Base-by-base conservation (phyloP, 371 early-diverging fungal genomes). In the Quaeritorhiza haematococci region DNA sequence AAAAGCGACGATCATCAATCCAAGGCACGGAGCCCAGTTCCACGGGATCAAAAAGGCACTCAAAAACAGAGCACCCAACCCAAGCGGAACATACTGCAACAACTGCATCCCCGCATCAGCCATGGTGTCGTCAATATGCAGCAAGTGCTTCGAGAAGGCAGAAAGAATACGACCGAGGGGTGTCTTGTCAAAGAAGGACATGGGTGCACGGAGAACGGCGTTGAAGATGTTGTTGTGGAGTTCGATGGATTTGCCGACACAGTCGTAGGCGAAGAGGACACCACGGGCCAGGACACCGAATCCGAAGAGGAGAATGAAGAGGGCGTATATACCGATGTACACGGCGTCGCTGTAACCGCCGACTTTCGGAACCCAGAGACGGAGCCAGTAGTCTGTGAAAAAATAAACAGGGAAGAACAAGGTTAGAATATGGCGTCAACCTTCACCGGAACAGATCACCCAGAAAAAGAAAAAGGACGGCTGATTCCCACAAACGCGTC, bases 131-230 rank as follows among this genome's bases (percentile, higher is more conserved):
- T 79, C 79, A 1, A 76, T 67, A 28, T 71, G 66, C 38, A 71
- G 60, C 63, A 64, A 61, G 60, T 76, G 72, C 51, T 74, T 76
- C 21, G 79, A 74, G 59, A 83, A 79, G 7, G 72, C 73, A n/a
- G 85, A 89, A 56, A 93, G 73, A 50, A 93, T 85, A 41, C 92
- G 80, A 5, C 92, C 93, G 7, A 91, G 48, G 4, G 94, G 94
- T 5, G 88, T 89, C 0, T 86, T 84, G 53, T 94, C 92, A 69
- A 89, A 93, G 64, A 93, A 93, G 1, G 83, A 69, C 44, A 87
- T 73, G 19, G 88, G 90, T 1, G 91, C 80, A 17, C 82, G 76
- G 35, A 90, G 58, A 7, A 90, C 77, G 44, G 76, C 73, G 19
- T 76, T 59, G n/a, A 91, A 58, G n/a, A 90, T 73, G 1, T 58